Evolutionary conservation across 495 filamentous ascomycete genomes (phyloP), one percentile per base, ranked within the genome.

Genomic region (Aspergillus taichungensis): DNA sequence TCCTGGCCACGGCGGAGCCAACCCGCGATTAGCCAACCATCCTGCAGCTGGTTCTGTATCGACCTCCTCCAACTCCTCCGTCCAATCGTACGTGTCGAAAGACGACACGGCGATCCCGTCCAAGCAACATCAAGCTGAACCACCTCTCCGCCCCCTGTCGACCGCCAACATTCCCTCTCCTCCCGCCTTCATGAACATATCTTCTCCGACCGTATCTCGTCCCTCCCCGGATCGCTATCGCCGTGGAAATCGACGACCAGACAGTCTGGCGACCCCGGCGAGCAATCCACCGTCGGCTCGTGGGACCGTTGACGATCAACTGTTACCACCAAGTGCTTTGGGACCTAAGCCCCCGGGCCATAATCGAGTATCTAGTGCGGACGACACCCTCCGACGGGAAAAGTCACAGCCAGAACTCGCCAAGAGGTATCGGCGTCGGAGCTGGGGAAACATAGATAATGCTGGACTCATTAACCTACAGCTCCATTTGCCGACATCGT

Each of bases 361-460:
- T 36, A 56, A 50, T 30, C 64, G 74, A 33, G 68, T 66, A 2
- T 62, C 63, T 4, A 82, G 76, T 56, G 74, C 68, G 5, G 78
- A 82, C 63, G 77, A 80, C 51, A 66, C 66, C 29, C 56, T 60
- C 18, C 67, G 70, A 29, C 30, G 62, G 13, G 62, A 74, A 48
- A 60, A 57, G 36, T 42, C 57, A 39, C 56, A 64, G 37, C 68
- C 75, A 12, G 87, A 91, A 38, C 69, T 80, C 40, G 77, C 83
- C 8, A 86, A 86, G 61, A 76, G 84, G 49, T 86, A 88, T 66
- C 73, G 89, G 49, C 78, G 89, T 55, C 77, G 88, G 43, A 95
- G 89, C 59, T 76, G 89, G 71, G 85, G 86, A 44, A 85, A 78
- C 38, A 75, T 94, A 54, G 87, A 92, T 66, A 77, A 79, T 53